Base-by-base conservation (phyloP, 1,139 yeast species). In the Saccharomyces hybrid region DNA sequence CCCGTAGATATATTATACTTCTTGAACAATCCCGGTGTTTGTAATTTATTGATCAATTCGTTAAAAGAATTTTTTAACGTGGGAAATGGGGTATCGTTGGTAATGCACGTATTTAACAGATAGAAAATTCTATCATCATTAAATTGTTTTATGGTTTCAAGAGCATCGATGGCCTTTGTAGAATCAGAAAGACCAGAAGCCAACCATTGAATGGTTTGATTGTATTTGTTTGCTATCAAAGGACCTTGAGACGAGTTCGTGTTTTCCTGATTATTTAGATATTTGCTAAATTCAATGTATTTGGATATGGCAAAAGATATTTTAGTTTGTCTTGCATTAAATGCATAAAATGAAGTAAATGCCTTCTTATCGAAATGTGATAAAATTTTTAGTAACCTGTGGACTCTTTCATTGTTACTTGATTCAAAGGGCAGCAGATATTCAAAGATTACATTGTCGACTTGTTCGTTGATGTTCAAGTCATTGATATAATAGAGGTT, bases 401-500 rank as follows among this genome's bases (percentile, higher is more conserved):
- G 67, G 0, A 84, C 83, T 55, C 96, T 73, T 13, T 66, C 67
- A 0, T 74, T 59, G 54, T 79, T 78, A 48, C 78, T 75, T 27
- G 74, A 73, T 28, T 62, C 62, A 46, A 81, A 72, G 0, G 95
- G 88, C 14, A 87, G 67, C 1, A 90, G 63, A 54, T 78, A 76
- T 54, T 84, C 88, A 62, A 84, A 79, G 5, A 89, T 63, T 1
- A 79, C 73, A 2, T 73, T 60, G 66, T 90, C 97, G 16, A 88
- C 86, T 25, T 79, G 73, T n/a, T 83, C 78, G 55, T 84, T 88
- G 52, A 89, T 84, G 20, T 76, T 75, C 54, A 73, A 77, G 62
- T 88, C 91, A 67, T 89, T 88, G 59, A 90, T 86, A 65, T 88
- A 90, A 48, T 86, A 76, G 52, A 89, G 76, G 16, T 84, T 81